These are phyloP conservation scores for Phoenix dactylifera DNA, from an alignment of 176 grass and related monocot genomes.

Conservation along the genomic window DNA sequence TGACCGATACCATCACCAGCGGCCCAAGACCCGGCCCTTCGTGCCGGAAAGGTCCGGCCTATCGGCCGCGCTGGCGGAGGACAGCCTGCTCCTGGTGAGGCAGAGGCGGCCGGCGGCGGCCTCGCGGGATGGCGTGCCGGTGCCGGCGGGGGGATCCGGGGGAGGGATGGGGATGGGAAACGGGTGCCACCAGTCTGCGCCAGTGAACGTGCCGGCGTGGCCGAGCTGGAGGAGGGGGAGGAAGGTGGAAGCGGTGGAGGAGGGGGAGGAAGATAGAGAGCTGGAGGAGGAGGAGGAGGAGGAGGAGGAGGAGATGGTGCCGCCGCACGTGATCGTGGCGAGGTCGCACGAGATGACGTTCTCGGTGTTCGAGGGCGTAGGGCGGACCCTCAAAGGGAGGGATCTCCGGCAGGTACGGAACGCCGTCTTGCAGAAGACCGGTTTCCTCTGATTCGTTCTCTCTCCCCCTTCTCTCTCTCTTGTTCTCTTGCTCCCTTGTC, in stretches of 20 bases:
- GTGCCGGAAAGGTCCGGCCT: conserved; percentile 31
- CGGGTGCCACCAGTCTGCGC: conserved; percentile 52
- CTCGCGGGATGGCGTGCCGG: conserved; percentile 17
- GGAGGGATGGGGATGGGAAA: not conserved
- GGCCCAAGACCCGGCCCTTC: conserved; percentile 19
- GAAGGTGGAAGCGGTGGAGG: conserved; percentile 11
- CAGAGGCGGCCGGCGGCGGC: not conserved
- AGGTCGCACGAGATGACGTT: conserved; percentile 15
- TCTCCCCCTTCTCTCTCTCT: too few relatives aligned
- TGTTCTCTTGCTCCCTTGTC: too few relatives aligned
- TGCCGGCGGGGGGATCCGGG: not conserved
- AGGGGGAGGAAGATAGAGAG: conserved; percentile 3
- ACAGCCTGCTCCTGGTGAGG: not conserved
- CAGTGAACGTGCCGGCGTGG: conserved; percentile 62
- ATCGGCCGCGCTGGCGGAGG: conserved; percentile 42
- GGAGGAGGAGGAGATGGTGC: conserved; percentile 26
- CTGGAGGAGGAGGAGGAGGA: not conserved
- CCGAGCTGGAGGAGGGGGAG: conserved; percentile 16
- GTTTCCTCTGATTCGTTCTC: conserved; percentile 8
- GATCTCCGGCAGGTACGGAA: conserved; percentile 38
- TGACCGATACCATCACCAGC: not conserved
- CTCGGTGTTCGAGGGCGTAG: conserved; percentile 29
- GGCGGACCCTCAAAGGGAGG: conserved; percentile 32
- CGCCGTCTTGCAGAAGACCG: conserved; percentile 27
- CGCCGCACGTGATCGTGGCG: conserved; percentile 35